phyloP scores from a whole-genome alignment of 1,284 basidiomycete genomes.

The Puccinia hordei region DNA sequence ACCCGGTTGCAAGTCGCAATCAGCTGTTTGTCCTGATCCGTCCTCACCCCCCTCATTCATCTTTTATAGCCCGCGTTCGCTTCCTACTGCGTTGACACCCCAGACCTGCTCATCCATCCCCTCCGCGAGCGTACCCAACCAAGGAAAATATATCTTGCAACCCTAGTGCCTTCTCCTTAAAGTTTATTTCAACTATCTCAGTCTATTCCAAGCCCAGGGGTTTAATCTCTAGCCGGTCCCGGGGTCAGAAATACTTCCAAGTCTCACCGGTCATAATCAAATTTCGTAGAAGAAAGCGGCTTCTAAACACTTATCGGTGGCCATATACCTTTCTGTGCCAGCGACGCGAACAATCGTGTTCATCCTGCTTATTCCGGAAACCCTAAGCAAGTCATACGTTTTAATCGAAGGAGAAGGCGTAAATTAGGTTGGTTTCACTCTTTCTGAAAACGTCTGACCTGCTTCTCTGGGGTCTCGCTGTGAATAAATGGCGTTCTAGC shows the following conservation, averaged over 20 bases:
- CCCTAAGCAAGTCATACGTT: conserved; percentile 1
- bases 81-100: neutral
- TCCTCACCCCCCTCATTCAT: neutral
- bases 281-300: neutral
- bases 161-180: too few relatives aligned
- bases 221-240: neutral
- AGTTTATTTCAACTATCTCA: too few relatives aligned
- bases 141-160: too few relatives aligned
- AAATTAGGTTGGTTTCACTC: conserved; percentile 9
- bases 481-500: neutral
- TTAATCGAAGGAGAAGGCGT: neutral
- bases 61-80: neutral
- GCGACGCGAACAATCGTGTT: conserved; percentile 2
- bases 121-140: neutral
- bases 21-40: neutral
- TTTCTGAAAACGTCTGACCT: neutral
- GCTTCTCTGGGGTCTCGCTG: neutral
- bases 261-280: neutral
- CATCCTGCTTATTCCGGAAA: conserved; percentile 1
- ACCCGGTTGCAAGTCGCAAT: neutral
- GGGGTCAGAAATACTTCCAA: neutral
- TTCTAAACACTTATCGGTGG: neutral
- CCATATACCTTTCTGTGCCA: neutral
- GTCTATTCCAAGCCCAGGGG: too few relatives aligned
- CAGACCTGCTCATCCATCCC: neutral